Base-by-base conservation (phyloP, 495 filamentous ascomycete genomes). In the Aspergillus steynii region DNA sequence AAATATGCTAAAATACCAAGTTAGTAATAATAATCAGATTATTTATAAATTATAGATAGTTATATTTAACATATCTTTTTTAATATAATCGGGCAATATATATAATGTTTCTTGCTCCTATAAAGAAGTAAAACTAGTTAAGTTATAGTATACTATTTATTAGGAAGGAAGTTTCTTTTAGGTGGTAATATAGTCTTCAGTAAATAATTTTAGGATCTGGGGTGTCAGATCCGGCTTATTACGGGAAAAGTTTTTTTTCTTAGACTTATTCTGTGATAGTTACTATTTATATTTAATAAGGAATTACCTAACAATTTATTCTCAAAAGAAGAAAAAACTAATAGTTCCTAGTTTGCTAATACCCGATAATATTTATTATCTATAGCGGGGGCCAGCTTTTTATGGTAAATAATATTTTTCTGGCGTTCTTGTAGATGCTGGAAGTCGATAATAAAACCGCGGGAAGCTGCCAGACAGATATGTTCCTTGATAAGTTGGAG, bases 361-460 rank as follows among this genome's bases (percentile, higher is more conserved):
- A 42, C 55, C 29, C 50, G 6, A 10, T 69, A 50, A 31, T 71
- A 69, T 53, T 61, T 72, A 12, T 63, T 20, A 25, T 55, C 5
- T n/a, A 59, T 72, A 50, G 67, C 57, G 7, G 62, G 65, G 15
- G 67, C 65, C 15, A 68, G 61, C 29, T 55, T 10, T 29, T 26
- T 52, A 31, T 65, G 50, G 51, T n/a, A 59, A 1, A 64, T 62
- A 49, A 50, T 53, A 56, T 70, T 70, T 2, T 47, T 56, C 45
- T 55, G 34, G 4, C 54, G 10, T 63, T 70, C 63, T 29, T 48
- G 53, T 50, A 63, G 9, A 9, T 63, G 29, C 51, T 70, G 48
- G 34, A 65, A 70, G 1, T 68, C 56, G 25, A 26, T 47, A 9
- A 59, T 70, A 10, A 70, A 70, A 2, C 65, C 60, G 65, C 60